phyloP scores from a whole-genome alignment of 2,329 filamentous ascomycete species.

The Sarocladium strictum region DNA sequence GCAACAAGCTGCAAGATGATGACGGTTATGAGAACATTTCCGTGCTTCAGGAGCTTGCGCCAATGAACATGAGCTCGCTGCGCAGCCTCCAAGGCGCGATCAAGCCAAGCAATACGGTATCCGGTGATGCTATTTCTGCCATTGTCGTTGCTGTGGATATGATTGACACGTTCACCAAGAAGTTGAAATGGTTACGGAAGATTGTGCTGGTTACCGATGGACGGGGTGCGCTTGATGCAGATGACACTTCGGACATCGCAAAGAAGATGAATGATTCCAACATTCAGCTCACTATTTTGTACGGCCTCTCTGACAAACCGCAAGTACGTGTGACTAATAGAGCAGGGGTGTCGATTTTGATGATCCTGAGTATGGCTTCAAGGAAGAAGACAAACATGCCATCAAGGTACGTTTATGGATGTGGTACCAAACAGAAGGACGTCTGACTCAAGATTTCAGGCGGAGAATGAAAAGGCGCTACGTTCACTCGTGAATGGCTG shows the following conservation, averaged over 20 bases:
- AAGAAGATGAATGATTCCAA: conserved; percentile 67
- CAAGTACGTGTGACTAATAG: conserved; percentile 15
- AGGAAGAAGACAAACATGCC: conserved; percentile 77
- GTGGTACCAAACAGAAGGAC: not conserved
- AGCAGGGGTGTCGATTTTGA: conserved; percentile 86
- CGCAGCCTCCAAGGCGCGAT: conserved; percentile 58
- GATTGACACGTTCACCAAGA: conserved; percentile 74
- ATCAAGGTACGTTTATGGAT: conserved; percentile 51
- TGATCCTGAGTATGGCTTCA: conserved; percentile 80
- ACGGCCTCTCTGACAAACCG: conserved; percentile 28
- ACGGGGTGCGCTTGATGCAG: conserved; percentile 63
- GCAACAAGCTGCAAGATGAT: conserved; percentile 61
- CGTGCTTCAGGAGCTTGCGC: conserved; percentile 63
- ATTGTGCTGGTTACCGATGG: conserved; percentile 86
- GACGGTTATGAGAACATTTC: conserved; percentile 77
- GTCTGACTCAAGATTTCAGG: conserved; percentile 18
- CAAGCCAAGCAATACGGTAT: conserved; percentile 58
- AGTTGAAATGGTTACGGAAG: conserved; percentile 72
- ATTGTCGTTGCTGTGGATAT: conserved; percentile 81
- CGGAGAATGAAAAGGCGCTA: conserved; percentile 65
- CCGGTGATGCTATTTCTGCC: conserved; percentile 82
- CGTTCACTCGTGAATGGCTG: conserved; percentile 61
- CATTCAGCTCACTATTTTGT: conserved; percentile 77
- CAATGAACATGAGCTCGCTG: conserved; percentile 61
- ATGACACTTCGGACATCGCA: conserved; percentile 64